Percentiles rank a stretch among this genome's conserved stretches.
phyloP scores from a whole-genome alignment of 306 rosid genomes.

The Dicorynia guianensis region DNA sequence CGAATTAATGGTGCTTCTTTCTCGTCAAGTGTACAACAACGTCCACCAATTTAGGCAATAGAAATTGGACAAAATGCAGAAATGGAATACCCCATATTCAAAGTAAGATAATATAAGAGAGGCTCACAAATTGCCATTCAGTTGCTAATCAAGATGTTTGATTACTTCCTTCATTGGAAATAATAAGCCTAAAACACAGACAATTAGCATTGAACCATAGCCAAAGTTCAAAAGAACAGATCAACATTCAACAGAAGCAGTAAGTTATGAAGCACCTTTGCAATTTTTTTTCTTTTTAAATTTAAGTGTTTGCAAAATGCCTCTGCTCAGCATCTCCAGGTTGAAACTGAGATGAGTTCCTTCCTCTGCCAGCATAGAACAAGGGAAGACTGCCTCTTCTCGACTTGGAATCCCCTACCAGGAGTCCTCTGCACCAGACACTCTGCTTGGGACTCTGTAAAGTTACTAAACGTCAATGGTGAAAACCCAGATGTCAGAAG shows the following conservation, averaged over 20 bases:
- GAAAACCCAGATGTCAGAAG: constrained; percentile 63
- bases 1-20: constrained; percentile 25
- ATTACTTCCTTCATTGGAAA: constrained; percentile 61
- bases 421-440: constrained; percentile 78
- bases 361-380: constrained; percentile 85
- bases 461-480: constrained; percentile 63
- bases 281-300: constrained; percentile 20
- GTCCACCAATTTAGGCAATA: constrained; percentile 33
- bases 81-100: constrained; percentile 40
- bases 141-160: constrained; percentile 51
- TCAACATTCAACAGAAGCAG: constrained; percentile 51
- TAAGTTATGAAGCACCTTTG: constrained; percentile 69
- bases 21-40: constrained; percentile 39
- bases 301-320: constrained; percentile 46
- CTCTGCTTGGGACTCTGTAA: constrained; percentile 72
- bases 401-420: constrained; percentile 75
- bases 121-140: constrained; percentile 64
- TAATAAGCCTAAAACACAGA: constrained; percentile 68
- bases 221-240: constrained; percentile 41
- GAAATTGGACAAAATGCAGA: constrained; percentile 38
- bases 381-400: constrained; percentile 77
- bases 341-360: constrained; percentile 76
- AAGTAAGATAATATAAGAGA: constrained; percentile 44
- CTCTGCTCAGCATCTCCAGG: constrained; percentile 76
- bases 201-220: constrained; percentile 69